Percentiles rank a stretch among this genome's conserved stretches.
These are phyloP conservation scores for Tuber brumale DNA, from an alignment of 495 filamentous ascomycete genomes.

Conservation along the genomic window DNA sequence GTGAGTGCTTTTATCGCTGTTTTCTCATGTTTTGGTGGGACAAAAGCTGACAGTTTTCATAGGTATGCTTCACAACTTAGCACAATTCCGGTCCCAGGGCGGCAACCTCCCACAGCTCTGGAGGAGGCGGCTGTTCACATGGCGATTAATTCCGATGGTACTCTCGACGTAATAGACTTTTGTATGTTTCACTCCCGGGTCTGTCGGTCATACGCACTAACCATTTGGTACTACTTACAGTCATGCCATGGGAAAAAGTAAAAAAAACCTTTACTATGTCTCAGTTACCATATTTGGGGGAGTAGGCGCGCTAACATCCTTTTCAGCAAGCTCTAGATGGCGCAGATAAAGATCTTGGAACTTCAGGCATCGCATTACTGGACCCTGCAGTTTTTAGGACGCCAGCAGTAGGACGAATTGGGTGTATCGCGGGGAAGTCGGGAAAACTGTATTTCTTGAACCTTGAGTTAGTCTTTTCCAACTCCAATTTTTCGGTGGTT, in stretches of 20 bases:
- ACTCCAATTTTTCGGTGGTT: conserved; percentile 13
- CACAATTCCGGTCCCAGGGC: conserved; percentile 43
- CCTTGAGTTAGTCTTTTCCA: conserved; percentile 31
- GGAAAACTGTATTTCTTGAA: conserved; percentile 44
- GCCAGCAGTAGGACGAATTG: conserved; percentile 34
- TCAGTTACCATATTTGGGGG: neutral
- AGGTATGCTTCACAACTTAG: conserved; percentile 44
- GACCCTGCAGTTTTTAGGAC: conserved; percentile 31
- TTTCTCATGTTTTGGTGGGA: neutral
- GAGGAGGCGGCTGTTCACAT: conserved; percentile 47
- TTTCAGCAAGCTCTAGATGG: conserved; percentile 44
- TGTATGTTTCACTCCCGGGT: conserved; percentile 13
- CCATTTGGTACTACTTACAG: conserved; percentile 25
- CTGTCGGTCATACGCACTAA: conserved; percentile 5
- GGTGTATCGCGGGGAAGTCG: conserved; percentile 43
- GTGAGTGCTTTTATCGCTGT: conserved; percentile 18
- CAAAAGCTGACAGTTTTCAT: neutral
- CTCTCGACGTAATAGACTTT: conserved; percentile 43
- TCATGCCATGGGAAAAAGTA: conserved; percentile 45
- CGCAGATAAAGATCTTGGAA: conserved; percentile 48
- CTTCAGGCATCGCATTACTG: conserved; percentile 37
- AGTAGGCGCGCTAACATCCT: neutral
- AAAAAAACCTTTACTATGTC: neutral
- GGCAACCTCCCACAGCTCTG: conserved; percentile 45
- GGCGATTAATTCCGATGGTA: conserved; percentile 44